Conservation (phyloP, 495 filamentous ascomycete genomes). For the Astrothelium macrocarpum region DNA sequence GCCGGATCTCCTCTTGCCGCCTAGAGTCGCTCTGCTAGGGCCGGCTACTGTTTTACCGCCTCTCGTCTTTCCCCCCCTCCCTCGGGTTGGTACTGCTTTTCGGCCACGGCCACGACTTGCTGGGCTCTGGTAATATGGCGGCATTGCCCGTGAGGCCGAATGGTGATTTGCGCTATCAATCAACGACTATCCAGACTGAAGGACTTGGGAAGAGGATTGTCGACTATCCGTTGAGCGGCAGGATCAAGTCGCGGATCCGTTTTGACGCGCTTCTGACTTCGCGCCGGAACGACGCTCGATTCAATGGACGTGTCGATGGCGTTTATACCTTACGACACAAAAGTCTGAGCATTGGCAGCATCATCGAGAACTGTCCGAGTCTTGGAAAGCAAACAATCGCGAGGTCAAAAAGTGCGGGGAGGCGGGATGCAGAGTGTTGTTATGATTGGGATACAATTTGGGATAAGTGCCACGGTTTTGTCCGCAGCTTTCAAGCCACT, state of each 20-base stretch:
- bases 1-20: background rate
- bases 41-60: conserved; percentile 1
- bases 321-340: background rate
- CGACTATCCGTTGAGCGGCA: too few species aligned
- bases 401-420: background rate
- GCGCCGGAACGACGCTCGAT: background rate
- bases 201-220: too few species aligned
- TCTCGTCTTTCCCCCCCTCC: conserved; percentile 15
- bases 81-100: conserved; percentile 1
- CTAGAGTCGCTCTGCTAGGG: background rate
- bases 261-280: background rate
- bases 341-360: background rate
- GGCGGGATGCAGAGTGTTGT: background rate
- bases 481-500: background rate
- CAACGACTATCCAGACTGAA: too few species aligned
- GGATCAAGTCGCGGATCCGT: too few species aligned
- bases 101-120: background rate
- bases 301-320: background rate
- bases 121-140: background rate
- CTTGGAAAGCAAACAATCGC: background rate
- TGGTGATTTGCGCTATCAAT: background rate
- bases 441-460: background rate
- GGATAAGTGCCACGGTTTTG: background rate
- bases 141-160: background rate
- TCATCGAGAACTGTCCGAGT: background rate